Percentiles rank a stretch among this genome's conserved stretches.
phyloP scores from a whole-genome alignment of 2,329 filamentous ascomycete species.

The Pyrenochaeta sp. region DNA sequence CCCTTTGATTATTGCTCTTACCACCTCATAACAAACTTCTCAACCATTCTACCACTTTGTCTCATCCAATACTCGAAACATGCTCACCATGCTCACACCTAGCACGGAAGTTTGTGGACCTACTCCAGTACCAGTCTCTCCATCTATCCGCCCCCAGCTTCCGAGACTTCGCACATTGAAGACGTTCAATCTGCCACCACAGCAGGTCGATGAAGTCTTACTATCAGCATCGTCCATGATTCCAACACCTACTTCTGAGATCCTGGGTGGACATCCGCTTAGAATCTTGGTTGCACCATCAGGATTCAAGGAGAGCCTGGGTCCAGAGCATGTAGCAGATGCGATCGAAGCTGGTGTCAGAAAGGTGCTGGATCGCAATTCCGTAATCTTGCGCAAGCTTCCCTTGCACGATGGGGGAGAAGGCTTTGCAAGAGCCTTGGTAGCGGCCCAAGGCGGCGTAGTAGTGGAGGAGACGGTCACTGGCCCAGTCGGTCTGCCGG shows the following conservation, averaged over 20 bases:
- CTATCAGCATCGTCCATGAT: constrained; percentile 25
- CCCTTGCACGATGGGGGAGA: constrained; percentile 64
- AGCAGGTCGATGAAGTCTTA: constrained; percentile 25
- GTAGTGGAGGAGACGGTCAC: constrained; percentile 51
- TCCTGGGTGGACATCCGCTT: constrained; percentile 27
- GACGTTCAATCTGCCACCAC: constrained; percentile 28
- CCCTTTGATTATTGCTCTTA: not conserved
- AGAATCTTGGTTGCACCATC: constrained; percentile 61
- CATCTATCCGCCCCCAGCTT: constrained; percentile 18
- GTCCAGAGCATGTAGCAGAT: constrained; percentile 58
- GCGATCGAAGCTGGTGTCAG: constrained; percentile 61
- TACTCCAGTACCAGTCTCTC: constrained; percentile 5
- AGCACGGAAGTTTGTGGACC: constrained; percentile 5
- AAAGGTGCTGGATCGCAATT: constrained; percentile 50
- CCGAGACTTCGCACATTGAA: constrained; percentile 28
- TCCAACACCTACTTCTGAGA: constrained; percentile 30
- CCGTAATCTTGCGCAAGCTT: constrained; percentile 56
- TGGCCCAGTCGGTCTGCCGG: constrained; percentile 54
- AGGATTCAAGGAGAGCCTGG: constrained; percentile 64
- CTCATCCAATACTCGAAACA: constrained; percentile 1
- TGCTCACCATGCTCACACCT: constrained; percentile 21
- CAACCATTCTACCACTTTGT: too few species aligned
- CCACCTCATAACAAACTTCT: too few species aligned
- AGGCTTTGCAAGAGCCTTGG: constrained; percentile 59
- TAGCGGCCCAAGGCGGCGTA: constrained; percentile 54